Base-by-base conservation (phyloP, 176 grass and related monocot species). In the Juncus effusus region DNA sequence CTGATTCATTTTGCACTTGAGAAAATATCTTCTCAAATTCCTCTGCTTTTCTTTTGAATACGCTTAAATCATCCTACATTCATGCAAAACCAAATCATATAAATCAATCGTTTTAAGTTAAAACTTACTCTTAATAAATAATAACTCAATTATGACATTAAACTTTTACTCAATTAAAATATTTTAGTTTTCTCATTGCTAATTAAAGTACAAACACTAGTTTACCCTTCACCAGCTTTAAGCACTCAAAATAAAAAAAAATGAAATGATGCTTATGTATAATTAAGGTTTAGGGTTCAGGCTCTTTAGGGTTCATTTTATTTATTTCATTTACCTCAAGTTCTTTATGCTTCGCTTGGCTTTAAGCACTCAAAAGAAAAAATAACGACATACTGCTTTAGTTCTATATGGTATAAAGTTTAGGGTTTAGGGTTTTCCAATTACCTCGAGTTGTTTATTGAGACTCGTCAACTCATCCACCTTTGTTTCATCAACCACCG, bases 41-140 rank as follows among this genome's bases (percentile, higher is more conserved):
- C 69, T 88, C 79, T 76, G 87, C 84, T 78, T 90, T 96, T 14
- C 13, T 69, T 87, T 77, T 85, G 76, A 87, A 90, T 40, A 36
- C 80, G 69, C 47, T 59, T 56, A 96, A 58, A 40, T 90, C 84
- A 56, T 73, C 76, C 91, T 96, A 70, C n/a, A 75, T 42, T 73
- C 40, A 80, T 76, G 42, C 74, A 54, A 70, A 62, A 49, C 66
- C 44, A 13, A 2, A 63, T 56, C 62, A 61, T 3, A 62, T 74
- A 55, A 7, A 64, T 59, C 60, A 51, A 78, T 40, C 6, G 6
- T n/a, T n/a, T 51, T 69, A 39, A 3, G 36, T 3, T 10, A 7
- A 69, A 54, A 3, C 37, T 35, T 7, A 50, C 8, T 36, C 60
- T 5, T 5, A 0, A 13, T 62, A 62, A n/a, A 40, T 62, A 42